Percentiles rank a stretch among this genome's conserved stretches.
Conservation (phyloP, 2,329 filamentous ascomycete species). For the Dendryphion nanum region DNA sequence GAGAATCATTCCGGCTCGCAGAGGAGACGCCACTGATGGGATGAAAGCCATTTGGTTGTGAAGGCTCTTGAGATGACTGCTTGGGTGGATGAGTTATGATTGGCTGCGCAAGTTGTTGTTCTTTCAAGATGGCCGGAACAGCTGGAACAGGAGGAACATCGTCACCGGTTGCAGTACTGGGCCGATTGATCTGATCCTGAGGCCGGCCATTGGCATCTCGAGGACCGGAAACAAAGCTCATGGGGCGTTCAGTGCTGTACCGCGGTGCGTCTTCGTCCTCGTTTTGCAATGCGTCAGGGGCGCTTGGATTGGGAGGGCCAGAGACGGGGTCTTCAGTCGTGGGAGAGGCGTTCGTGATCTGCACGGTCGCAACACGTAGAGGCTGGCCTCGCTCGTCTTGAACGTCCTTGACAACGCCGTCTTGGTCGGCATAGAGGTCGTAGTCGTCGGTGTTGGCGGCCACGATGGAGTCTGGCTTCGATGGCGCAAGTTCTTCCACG, state of each 20-base stretch:
- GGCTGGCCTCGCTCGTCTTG: constrained; percentile 29
- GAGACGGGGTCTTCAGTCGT: constrained; percentile 1
- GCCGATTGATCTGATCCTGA: constrained; percentile 36
- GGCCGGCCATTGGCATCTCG: constrained; percentile 33
- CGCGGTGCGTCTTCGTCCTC: constrained; percentile 19
- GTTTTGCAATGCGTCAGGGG: constrained; percentile 4
- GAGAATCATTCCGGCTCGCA: too few relatives aligned
- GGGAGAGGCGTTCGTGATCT: constrained; percentile 4
- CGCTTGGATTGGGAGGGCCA: not conserved
- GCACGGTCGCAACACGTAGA: constrained; percentile 18
- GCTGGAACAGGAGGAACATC: constrained; percentile 8
- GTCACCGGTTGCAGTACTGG: constrained; percentile 2
- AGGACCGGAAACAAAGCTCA: constrained; percentile 37
- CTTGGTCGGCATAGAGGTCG: constrained; percentile 38
- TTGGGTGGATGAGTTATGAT: too few relatives aligned
- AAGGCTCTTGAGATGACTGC: too few relatives aligned
- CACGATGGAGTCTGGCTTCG: constrained; percentile 11
- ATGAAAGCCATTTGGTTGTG: too few relatives aligned
- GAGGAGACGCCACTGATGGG: too few relatives aligned
- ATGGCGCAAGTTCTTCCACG: constrained; percentile 16
- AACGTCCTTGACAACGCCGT: constrained; percentile 37
- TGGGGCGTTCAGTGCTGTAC: constrained; percentile 34
- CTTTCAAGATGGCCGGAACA: constrained; percentile 5
- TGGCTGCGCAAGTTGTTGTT: constrained; percentile 1
- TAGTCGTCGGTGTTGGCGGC: constrained; percentile 24